These are phyloP conservation scores for Wickerhamiella pararugosa DNA, from an alignment of 1,139 yeast genomes.

Conservation along the genomic window DNA sequence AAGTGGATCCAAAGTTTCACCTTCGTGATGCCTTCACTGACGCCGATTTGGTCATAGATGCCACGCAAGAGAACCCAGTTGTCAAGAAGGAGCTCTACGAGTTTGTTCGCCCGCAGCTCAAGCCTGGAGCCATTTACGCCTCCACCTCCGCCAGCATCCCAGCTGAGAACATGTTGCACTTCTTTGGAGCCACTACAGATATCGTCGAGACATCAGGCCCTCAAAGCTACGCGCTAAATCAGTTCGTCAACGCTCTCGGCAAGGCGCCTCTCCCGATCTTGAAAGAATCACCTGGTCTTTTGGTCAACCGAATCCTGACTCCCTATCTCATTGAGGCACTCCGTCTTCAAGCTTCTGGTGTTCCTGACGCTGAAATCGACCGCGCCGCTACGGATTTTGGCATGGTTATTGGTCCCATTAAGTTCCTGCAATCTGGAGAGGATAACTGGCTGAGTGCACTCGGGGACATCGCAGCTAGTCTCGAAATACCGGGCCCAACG, in stretches of 20 bases:
- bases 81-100: not conserved
- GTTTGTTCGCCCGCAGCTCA: not conserved
- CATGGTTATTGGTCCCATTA: conserved; percentile 3
- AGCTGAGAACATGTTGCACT: not conserved
- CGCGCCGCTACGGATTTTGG: not conserved
- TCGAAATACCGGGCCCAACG: too few relatives aligned
- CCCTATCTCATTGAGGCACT: conserved; percentile 4
- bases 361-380: not conserved
- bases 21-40: not conserved
- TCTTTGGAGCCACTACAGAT: too few relatives aligned
- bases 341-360: conserved; percentile 1
- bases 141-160: conserved; percentile 3
- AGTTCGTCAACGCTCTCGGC: conserved; percentile 1
- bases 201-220: too few relatives aligned
- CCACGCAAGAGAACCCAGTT: conserved; percentile 1
- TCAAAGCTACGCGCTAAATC: too few relatives aligned
- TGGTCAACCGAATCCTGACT: not conserved
- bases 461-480: too few relatives aligned
- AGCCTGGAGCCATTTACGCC: not conserved
- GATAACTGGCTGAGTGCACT: too few relatives aligned
- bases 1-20: not conserved
- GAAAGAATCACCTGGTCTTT: not conserved
- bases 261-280: not conserved
- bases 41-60: conserved; percentile 5
- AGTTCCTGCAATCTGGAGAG: not conserved